phyloP scores from a whole-genome alignment of 208 protist species.

The Porcisia deanei region DNA sequence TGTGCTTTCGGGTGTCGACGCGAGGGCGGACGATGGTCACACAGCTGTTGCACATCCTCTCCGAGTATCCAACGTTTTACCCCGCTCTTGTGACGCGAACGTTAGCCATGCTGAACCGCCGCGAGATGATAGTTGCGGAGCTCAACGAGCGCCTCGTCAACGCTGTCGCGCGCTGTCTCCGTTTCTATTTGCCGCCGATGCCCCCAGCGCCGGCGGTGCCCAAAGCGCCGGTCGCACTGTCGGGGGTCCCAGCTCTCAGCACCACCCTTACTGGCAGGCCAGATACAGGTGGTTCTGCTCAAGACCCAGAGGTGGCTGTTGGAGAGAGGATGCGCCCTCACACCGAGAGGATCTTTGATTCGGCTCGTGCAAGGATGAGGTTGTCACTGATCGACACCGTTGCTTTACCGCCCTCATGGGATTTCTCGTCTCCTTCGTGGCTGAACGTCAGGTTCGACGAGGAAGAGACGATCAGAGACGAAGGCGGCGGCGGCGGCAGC shows the following conservation, averaged over 20 bases:
- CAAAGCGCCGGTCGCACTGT: not conserved
- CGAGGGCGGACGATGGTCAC: slow-evolving; percentile 51
- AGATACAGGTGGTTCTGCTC: not conserved
- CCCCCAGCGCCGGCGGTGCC: slow-evolving; percentile 15
- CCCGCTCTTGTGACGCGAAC: slow-evolving; percentile 59
- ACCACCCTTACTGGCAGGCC: too few species aligned
- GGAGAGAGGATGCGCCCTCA: not conserved
- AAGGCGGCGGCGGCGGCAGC: not conserved
- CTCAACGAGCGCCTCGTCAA: slow-evolving; percentile 57
- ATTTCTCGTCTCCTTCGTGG: not conserved
- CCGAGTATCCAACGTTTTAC: slow-evolving; percentile 64
- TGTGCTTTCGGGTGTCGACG: slow-evolving; percentile 28
- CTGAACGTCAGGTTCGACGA: not conserved
- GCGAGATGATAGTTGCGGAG: slow-evolving; percentile 47
- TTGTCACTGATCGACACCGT: not conserved
- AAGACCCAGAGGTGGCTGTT: not conserved
- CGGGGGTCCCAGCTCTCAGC: not conserved
- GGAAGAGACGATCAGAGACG: not conserved
- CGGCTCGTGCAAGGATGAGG: not conserved
- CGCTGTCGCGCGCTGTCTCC: slow-evolving; percentile 53
- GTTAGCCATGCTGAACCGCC: slow-evolving; percentile 46
- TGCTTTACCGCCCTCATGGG: not conserved
- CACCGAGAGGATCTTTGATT: not conserved
- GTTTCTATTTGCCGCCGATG: slow-evolving; percentile 44
- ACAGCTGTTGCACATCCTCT: slow-evolving; percentile 66